Evolutionary conservation across 345 rosid species (phyloP).

Genomic region (Murraya paniculata): DNA sequence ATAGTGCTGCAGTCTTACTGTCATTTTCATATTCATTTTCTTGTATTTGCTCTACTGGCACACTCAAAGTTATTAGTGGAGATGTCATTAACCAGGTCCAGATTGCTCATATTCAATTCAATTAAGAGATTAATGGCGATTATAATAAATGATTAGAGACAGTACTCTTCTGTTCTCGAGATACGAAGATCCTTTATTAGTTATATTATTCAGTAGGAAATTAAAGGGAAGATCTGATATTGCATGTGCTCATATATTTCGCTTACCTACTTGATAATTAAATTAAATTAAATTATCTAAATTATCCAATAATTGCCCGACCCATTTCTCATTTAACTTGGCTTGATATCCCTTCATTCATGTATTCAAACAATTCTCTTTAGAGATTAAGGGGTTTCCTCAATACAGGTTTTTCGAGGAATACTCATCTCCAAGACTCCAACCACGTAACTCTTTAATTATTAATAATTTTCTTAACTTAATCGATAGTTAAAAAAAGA

Average conservation of each 20-base stretch:
- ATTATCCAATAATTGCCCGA: neutral
- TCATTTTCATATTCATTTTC: neutral
- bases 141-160: conserved; percentile 8
- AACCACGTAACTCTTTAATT: too few relatives aligned
- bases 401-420: too few relatives aligned
- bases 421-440: too few relatives aligned
- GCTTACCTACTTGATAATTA: conserved; percentile 14
- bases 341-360: neutral
- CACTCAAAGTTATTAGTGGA: neutral
- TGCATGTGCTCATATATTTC: conserved; percentile 37
- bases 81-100: neutral
- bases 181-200: conserved; percentile 20
- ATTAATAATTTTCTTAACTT: too few relatives aligned
- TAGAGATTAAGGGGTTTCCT: too few relatives aligned
- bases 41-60: conserved; percentile 13
- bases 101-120: neutral
- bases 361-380: too few relatives aligned
- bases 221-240: conserved; percentile 17
- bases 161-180: conserved; percentile 3
- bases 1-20: neutral
- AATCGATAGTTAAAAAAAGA: too few relatives aligned
- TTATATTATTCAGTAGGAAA: conserved; percentile 10
- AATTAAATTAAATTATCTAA: conserved; percentile 3
- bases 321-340: neutral
- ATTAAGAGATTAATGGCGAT: conserved; percentile 15